Evolutionary conservation across 202 grass and related monocot genomes (phyloP).

Genomic region (Carex arenaria): DNA sequence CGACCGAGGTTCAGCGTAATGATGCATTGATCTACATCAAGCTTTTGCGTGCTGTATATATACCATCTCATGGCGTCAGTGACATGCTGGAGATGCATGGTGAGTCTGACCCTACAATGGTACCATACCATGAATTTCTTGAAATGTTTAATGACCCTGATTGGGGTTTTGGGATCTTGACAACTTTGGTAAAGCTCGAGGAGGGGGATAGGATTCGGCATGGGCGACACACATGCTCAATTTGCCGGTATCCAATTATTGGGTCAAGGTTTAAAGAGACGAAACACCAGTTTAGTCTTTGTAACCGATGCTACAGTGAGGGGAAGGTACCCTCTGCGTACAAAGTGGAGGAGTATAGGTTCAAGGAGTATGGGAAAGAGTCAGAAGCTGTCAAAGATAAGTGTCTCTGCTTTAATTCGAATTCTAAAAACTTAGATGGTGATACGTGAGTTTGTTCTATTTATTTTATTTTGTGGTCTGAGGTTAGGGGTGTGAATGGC

Average conservation of each 20-base stretch:
- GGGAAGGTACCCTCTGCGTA: constrained; percentile 89
- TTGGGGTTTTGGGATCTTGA: constrained; percentile 89
- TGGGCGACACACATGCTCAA: constrained; percentile 65
- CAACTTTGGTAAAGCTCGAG: constrained; percentile 83
- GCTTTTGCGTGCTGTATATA: constrained; percentile 73
- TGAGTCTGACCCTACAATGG: constrained; percentile 90
- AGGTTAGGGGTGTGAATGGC: neutral
- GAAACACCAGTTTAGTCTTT: constrained; percentile 78
- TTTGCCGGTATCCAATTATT: constrained; percentile 86
- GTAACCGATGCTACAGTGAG: constrained; percentile 94
- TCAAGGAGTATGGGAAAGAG: constrained; percentile 87
- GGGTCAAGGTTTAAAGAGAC: constrained; percentile 94
- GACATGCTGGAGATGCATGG: constrained; percentile 95
- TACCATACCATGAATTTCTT: constrained; percentile 79
- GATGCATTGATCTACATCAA: constrained; percentile 81
- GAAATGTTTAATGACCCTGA: constrained; percentile 98
- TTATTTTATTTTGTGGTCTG: neutral
- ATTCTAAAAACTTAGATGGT: constrained; percentile 54
- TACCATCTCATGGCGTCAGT: constrained; percentile 72
- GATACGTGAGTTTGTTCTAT: constrained; percentile 52
- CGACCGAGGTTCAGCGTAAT: constrained; percentile 64
- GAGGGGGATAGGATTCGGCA: constrained; percentile 88
- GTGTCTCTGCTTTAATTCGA: constrained; percentile 77
- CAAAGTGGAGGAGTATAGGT: constrained; percentile 87
- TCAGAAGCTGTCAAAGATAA: constrained; percentile 73